Evolutionary conservation across 1,284 basidiomycete genomes (phyloP), one percentile per base, ranked within the genome.

Genomic region (Tilletia horrida): DNA sequence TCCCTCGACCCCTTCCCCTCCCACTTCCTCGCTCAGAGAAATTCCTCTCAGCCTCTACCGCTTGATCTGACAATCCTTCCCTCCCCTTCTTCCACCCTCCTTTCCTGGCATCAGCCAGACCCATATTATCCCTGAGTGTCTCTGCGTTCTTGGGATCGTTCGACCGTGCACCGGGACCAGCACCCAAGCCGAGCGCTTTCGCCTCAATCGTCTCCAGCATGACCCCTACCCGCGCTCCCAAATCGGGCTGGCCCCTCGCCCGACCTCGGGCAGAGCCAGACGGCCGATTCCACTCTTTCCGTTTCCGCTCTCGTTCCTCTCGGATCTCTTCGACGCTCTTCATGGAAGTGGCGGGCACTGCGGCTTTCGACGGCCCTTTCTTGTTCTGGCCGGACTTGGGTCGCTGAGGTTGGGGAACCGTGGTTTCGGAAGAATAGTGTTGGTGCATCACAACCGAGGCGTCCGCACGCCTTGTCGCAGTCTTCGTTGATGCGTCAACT

Each of bases 201-300:
- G 23, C 45, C 44, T 63, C 27, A 44, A 63, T 63, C 63, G 18
- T 52, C 35, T 78, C 76, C 21, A 81, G 74, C 73, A 81, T 77
- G 23, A 81, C 73, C 27, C 77, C 73, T 75, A 81, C 75, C 47
- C 80, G 69, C 2, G 74, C 76, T 44, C 76, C 76, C 44, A 81
- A 62, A 62, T 81, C 76, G 2, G 80, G 80, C 68, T 81, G 80
- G 14, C 79, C 79, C 27, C 78, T 69, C 45, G 71, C 69, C 47
- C 73, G 67, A 4, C 79, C 79, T 3, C 59, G 67, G 1, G 63
- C 62, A 69, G 78, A 80, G 3, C 74, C 72, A 47, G 76, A 76
- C 21, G 69, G 62, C 44, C 72, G 72, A 68, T 78, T 78, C 80
- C 80, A 80, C 69, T 73, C 64, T 66, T 73, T 73, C 31, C 72